These are phyloP conservation scores for Pseudognaphalium luteoalbum DNA, from an alignment of 129 eudicot species.

Conservation along the genomic window DNA sequence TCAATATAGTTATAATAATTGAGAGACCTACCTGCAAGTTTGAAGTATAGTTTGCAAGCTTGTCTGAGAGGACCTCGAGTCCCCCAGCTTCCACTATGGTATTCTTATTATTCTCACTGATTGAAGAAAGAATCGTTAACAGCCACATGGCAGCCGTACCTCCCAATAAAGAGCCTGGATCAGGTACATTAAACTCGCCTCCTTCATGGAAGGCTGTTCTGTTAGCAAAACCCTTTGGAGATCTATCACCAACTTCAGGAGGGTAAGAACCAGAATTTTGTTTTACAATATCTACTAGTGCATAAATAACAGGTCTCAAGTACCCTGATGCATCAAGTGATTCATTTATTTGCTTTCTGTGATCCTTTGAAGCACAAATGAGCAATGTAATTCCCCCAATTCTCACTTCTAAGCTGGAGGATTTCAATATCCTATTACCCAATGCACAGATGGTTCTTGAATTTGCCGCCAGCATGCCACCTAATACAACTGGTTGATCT, in stretches of 20 bases:
- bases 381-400: slow-evolving; percentile 64
- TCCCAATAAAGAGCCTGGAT: slow-evolving; percentile 65
- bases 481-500: slow-evolving; percentile 56
- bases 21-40: slow-evolving; percentile 48
- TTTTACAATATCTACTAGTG: slow-evolving; percentile 63
- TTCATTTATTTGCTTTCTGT: slow-evolving; percentile 42
- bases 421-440: slow-evolving; percentile 58
- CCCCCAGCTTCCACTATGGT: slow-evolving; percentile 74
- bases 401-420: slow-evolving; percentile 63
- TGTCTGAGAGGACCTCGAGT: slow-evolving; percentile 60
- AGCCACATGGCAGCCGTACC: slow-evolving; percentile 76
- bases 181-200: slow-evolving; percentile 55
- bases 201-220: slow-evolving; percentile 56
- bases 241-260: slow-evolving; percentile 47
- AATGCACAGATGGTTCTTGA: slow-evolving; percentile 55
- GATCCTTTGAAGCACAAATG: slow-evolving; percentile 65
- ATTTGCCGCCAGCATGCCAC: slow-evolving; percentile 48
- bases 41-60: slow-evolving; percentile 54
- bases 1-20: neutral
- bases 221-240: slow-evolving; percentile 47
- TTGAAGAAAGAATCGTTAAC: slow-evolving; percentile 58
- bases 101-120: slow-evolving; percentile 42
- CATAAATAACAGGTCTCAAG: slow-evolving; percentile 50
- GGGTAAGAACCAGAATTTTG: slow-evolving; percentile 42
- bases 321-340: slow-evolving; percentile 55